Conservation (phyloP, 2,329 filamentous ascomycete genomes). For the Didymosphaeria variabile region DNA sequence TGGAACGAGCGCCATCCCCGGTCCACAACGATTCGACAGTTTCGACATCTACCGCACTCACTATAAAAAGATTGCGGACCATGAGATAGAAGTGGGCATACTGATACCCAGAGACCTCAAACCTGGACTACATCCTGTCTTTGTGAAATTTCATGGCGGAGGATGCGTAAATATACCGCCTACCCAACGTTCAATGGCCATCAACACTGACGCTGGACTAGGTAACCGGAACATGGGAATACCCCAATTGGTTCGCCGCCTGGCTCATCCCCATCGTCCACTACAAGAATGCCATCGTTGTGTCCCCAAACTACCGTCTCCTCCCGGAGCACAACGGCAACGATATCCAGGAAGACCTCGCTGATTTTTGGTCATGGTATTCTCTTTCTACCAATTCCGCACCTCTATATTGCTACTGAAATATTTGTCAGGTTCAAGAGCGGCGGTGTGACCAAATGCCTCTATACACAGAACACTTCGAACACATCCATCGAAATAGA, state of each 20-base stretch:
- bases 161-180: slow-evolving; percentile 47
- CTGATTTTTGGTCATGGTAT: slow-evolving; percentile 59
- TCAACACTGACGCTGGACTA: slow-evolving; percentile 12
- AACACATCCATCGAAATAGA: slow-evolving; percentile 28
- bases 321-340: slow-evolving; percentile 58
- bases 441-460: slow-evolving; percentile 19
- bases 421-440: slow-evolving; percentile 35
- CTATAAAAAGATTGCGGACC: slow-evolving; percentile 54
- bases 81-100: slow-evolving; percentile 50
- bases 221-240: slow-evolving; percentile 39
- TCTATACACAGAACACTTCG: slow-evolving; percentile 22
- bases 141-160: slow-evolving; percentile 58
- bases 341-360: slow-evolving; percentile 59
- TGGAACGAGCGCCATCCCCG: slow-evolving; percentile 22
- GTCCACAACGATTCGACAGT: slow-evolving; percentile 44
- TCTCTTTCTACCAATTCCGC: background rate
- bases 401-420: background rate
- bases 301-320: slow-evolving; percentile 62
- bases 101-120: slow-evolving; percentile 51
- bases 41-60: slow-evolving; percentile 52
- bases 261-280: slow-evolving; percentile 52
- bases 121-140: slow-evolving; percentile 49
- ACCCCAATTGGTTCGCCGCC: slow-evolving; percentile 39
- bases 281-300: slow-evolving; percentile 54
- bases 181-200: slow-evolving; percentile 2